Conservation (phyloP, 495 filamentous ascomycete species). For the Penicillium atrosanguineum region DNA sequence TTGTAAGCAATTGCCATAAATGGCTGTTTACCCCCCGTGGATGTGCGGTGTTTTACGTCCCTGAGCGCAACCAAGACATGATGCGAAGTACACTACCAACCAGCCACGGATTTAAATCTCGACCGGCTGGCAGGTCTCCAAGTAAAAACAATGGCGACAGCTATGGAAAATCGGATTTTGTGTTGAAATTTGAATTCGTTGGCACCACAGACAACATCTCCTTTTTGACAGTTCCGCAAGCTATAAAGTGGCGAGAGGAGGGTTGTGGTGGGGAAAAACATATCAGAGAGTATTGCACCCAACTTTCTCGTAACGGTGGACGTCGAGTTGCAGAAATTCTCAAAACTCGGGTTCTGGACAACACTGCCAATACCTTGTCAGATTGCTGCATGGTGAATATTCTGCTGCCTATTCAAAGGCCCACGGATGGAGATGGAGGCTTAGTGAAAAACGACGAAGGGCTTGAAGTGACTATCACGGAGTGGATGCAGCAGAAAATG, state of each 20-base stretch:
- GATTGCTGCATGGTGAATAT: conserved; percentile 60
- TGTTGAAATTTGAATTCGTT: conserved; percentile 67
- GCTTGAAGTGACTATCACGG: conserved; percentile 22
- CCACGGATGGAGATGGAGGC: conserved; percentile 27
- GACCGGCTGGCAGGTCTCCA: not conserved
- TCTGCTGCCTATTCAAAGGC: conserved; percentile 54
- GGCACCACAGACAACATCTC: conserved; percentile 66
- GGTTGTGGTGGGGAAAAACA: conserved; percentile 66
- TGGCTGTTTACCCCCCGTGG: conserved; percentile 76
- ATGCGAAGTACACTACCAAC: conserved; percentile 72
- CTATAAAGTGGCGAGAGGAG: conserved; percentile 59
- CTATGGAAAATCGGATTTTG: conserved; percentile 49
- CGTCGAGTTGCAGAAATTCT: conserved; percentile 54
- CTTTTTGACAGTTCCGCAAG: conserved; percentile 63
- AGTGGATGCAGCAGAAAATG: conserved; percentile 57
- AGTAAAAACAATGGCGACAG: conserved; percentile 7
- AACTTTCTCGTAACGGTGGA: conserved; percentile 56
- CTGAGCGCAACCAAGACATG: conserved; percentile 63
- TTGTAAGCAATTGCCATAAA: conserved; percentile 77
- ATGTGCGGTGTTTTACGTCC: conserved; percentile 74
- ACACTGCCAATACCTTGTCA: conserved; percentile 18
- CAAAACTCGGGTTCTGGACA: conserved; percentile 58
- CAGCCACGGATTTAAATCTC: conserved; percentile 37
- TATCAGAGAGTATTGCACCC: conserved; percentile 52
- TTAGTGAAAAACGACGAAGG: conserved; percentile 20